A percentile compares a stretch with the other conserved stretches of the same genome.
phyloP scores from a whole-genome alignment of 306 rosid genomes.

The Abrus pulchellus region DNA sequence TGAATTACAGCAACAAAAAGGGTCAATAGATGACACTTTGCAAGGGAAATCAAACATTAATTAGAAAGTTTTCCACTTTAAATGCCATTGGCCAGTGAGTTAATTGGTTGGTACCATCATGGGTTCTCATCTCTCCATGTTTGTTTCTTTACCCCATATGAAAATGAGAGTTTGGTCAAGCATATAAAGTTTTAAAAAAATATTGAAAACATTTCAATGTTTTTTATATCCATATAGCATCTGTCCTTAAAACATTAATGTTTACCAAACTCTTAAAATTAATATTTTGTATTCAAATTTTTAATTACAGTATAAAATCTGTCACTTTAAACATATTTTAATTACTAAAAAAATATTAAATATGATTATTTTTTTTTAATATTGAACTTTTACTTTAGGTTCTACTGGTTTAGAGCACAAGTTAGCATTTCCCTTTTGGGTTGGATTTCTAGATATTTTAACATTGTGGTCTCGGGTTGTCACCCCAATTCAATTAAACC shows the following conservation, averaged over 20 bases:
- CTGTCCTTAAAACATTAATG: too few relatives aligned
- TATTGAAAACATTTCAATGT: too few relatives aligned
- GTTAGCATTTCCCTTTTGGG: neutral
- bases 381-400: neutral
- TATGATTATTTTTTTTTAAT: too few relatives aligned
- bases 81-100: conserved; percentile 17
- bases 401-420: neutral
- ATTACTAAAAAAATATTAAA: too few relatives aligned
- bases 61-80: neutral
- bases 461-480: neutral
- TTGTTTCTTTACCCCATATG: conserved; percentile 9
- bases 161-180: neutral
- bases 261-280: too few relatives aligned
- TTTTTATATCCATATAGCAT: too few relatives aligned
- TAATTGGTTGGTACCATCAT: neutral
- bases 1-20: neutral
- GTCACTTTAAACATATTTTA: neutral
- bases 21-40: conserved; percentile 22
- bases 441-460: neutral
- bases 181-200: too few relatives aligned
- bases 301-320: neutral
- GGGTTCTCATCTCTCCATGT: neutral
- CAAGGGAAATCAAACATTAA: neutral
- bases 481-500: conserved; percentile 14
- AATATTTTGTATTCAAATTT: too few relatives aligned